phyloP scores from a whole-genome alignment of 1,139 yeast species.

The Lodderomyces oxycetoniae region DNA sequence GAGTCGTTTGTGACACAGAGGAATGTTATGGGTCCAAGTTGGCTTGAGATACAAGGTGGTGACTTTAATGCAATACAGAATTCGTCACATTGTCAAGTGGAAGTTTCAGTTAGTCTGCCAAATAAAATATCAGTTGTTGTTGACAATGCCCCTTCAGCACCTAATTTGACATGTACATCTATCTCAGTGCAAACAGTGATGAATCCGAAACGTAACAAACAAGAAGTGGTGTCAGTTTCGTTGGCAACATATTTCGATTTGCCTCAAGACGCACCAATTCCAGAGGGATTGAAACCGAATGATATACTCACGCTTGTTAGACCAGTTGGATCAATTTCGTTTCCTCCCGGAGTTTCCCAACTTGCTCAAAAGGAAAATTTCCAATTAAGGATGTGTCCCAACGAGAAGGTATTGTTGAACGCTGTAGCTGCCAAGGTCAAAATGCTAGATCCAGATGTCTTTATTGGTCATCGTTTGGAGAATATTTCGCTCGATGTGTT shows the following conservation, averaged over 20 bases:
- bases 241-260: conserved; percentile 62
- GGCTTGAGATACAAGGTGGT: conserved; percentile 72
- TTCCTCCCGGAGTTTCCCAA: conserved; percentile 72
- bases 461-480: conserved; percentile 84
- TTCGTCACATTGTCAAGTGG: conserved; percentile 79
- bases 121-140: conserved; percentile 44
- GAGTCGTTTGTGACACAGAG: conserved; percentile 83
- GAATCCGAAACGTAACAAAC: conserved; percentile 67
- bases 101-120: conserved; percentile 57
- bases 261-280: conserved; percentile 70
- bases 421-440: conserved; percentile 71
- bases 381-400: conserved; percentile 54
- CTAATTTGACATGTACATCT: conserved; percentile 61
- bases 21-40: conserved; percentile 95
- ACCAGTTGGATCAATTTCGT: conserved; percentile 55
- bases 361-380: conserved; percentile 50
- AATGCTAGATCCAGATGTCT: conserved; percentile 80
- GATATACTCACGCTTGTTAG: conserved; percentile 68
- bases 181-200: conserved; percentile 76
- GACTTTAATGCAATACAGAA: conserved; percentile 57
- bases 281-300: conserved; percentile 50
- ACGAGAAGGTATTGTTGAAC: conserved; percentile 69
- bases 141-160: conserved; percentile 55
- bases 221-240: conserved; percentile 83
- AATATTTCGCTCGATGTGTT: conserved; percentile 74